phyloP scores from a whole-genome alignment of 805 yeast genomes.

The Teunomyces kruisii region DNA sequence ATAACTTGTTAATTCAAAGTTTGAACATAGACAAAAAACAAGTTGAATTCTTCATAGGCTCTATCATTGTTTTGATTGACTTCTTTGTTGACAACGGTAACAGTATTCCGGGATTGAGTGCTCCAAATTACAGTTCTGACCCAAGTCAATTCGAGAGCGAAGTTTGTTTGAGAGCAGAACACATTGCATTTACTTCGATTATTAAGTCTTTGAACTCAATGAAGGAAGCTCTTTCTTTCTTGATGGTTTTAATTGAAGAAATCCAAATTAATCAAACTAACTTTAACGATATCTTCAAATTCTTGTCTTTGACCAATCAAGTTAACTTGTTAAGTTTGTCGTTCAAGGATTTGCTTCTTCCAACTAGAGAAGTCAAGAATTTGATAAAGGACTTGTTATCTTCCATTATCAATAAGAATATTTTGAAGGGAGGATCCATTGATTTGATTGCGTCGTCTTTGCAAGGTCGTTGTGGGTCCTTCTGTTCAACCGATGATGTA shows the following conservation, averaged over 20 bases:
- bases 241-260: conserved; percentile 79
- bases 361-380: conserved; percentile 57
- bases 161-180: conserved; percentile 83
- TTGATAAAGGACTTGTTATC: conserved; percentile 84
- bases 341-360: conserved; percentile 77
- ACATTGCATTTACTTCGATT: conserved; percentile 78
- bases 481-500: conserved; percentile 92
- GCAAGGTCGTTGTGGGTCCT: conserved; percentile 91
- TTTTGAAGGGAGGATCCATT: conserved; percentile 88
- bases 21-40: conserved; percentile 48
- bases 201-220: conserved; percentile 71
- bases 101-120: conserved; percentile 57
- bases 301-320: conserved; percentile 67
- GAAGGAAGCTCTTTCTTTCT: conserved; percentile 87
- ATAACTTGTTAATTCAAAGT: conserved; percentile 43
- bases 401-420: conserved; percentile 84
- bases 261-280: conserved; percentile 41
- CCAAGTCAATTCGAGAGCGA: conserved; percentile 54
- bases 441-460: conserved; percentile 84
- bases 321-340: conserved; percentile 62
- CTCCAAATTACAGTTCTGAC: conserved; percentile 55
- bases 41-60: conserved; percentile 69
- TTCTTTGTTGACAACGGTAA: conserved; percentile 67
- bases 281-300: conserved; percentile 68
- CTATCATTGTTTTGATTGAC: conserved; percentile 65